Evolutionary conservation across 1,284 basidiomycete species (phyloP).

Genomic region (Dichomitus squalens): DNA sequence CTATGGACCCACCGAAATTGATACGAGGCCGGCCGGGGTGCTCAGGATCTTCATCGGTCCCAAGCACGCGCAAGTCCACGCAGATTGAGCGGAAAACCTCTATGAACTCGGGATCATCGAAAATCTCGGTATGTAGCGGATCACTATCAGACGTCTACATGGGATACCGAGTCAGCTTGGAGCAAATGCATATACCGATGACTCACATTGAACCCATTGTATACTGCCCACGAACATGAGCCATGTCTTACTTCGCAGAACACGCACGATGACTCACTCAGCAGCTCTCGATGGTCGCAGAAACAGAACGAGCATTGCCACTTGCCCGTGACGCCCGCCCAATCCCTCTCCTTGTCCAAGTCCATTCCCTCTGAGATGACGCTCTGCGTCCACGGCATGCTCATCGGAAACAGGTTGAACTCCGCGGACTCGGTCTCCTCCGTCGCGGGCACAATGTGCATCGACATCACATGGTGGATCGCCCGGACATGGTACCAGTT

Average conservation of each 20-base stretch:
- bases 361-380: conserved; percentile 42
- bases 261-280: conserved; percentile 45
- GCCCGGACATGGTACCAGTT: conserved; percentile 64
- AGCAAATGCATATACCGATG: not conserved
- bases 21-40: conserved; percentile 57
- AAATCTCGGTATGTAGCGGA: conserved; percentile 46
- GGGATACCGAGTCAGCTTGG: not conserved
- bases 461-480: conserved; percentile 57
- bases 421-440: conserved; percentile 35
- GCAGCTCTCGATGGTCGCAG: conserved; percentile 64
- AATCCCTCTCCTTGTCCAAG: conserved; percentile 48
- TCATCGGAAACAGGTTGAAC: conserved; percentile 49
- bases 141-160: conserved; percentile 31
- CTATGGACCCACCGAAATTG: conserved; percentile 53
- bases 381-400: conserved; percentile 56
- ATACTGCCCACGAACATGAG: conserved; percentile 38
- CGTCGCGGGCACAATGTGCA: conserved; percentile 48
- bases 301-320: conserved; percentile 70
- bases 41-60: conserved; percentile 43
- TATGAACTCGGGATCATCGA: conserved; percentile 49
- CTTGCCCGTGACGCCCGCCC: conserved; percentile 61
- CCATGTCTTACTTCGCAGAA: not conserved
- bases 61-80: conserved; percentile 47
- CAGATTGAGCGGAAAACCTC: conserved; percentile 55
- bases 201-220: conserved; percentile 49